A percentile compares a stretch with the other conserved stretches of the same genome.
Conservation (phyloP, 2,329 filamentous ascomycete species). For the Trichoderma harzianum region DNA sequence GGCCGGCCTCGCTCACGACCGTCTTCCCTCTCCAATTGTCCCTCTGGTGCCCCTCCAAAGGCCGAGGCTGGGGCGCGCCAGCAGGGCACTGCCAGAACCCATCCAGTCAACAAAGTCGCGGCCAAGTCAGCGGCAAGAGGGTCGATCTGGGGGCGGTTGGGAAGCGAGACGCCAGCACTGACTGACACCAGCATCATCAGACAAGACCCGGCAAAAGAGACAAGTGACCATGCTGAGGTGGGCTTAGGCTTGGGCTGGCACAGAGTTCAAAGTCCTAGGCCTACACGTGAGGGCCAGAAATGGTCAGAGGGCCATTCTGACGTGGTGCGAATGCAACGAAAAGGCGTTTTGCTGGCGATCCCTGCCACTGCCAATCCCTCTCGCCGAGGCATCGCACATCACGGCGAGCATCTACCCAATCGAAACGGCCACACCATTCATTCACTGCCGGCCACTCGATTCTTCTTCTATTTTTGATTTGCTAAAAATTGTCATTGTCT, state of each 20-base stretch:
- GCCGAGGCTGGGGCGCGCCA: background rate
- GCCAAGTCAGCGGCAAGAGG: background rate
- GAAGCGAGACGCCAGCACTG: conserved; percentile 11
- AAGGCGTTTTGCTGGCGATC: background rate
- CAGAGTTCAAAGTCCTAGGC: background rate
- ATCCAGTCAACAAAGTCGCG: background rate
- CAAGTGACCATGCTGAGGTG: background rate
- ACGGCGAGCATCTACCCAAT: background rate
- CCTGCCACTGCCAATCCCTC: background rate
- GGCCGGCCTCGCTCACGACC: background rate
- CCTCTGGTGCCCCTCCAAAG: background rate
- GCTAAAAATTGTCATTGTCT: background rate
- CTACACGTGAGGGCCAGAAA: conserved; percentile 2
- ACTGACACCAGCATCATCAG: background rate
- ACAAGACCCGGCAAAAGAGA: background rate
- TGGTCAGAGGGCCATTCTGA: conserved; percentile 1
- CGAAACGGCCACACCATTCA: background rate
- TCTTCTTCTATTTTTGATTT: background rate
- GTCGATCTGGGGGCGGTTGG: conserved; percentile 3
- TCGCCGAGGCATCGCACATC: background rate
- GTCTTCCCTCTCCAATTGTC: background rate
- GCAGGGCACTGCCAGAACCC: background rate
- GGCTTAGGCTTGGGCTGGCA: background rate
- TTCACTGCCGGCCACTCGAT: background rate
- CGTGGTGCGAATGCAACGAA: conserved; percentile 5